Conservation (phyloP, 768 basidiomycete genomes). For the Lactifluus pinguis region DNA sequence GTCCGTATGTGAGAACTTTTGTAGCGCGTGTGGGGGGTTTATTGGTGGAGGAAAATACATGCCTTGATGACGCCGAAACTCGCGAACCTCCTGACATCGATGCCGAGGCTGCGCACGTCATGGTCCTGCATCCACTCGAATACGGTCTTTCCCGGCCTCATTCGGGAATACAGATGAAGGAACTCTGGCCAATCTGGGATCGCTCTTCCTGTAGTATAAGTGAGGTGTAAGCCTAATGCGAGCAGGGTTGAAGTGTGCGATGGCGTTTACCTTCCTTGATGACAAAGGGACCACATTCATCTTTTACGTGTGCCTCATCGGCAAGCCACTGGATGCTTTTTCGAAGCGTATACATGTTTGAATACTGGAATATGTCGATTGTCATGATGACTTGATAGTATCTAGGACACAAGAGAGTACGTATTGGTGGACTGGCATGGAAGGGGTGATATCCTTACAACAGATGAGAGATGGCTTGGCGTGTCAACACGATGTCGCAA, state of each 20-base stretch:
- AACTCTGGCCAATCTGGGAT: constrained; percentile 84
- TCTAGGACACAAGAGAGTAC: constrained; percentile 31
- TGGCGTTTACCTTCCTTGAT: constrained; percentile 53
- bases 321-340: constrained; percentile 84
- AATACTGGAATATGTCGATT: constrained; percentile 95
- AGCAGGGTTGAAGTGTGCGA: not conserved
- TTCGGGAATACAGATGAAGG: constrained; percentile 74
- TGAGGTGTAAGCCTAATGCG: not conserved
- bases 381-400: constrained; percentile 97
- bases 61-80: constrained; percentile 97
- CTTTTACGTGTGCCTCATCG: constrained; percentile 71
- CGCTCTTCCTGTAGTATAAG: constrained; percentile 35
- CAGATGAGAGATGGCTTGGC: constrained; percentile 85
- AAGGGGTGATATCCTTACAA: constrained; percentile 44
- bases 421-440: not conserved
- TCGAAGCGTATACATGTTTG: constrained; percentile 91
- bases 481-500: constrained; percentile 72
- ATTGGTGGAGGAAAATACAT: constrained; percentile 2
- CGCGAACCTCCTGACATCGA: constrained; percentile 90
- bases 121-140: constrained; percentile 82
- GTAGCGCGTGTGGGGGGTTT: not conserved
- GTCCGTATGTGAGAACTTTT: not conserved
- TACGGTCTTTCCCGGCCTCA: constrained; percentile 77
- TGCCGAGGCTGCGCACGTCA: constrained; percentile 58
- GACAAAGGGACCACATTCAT: constrained; percentile 91